Percentiles rank a stretch among this genome's conserved stretches.
These are phyloP conservation scores for Suhomyces canberraensis DNA, from an alignment of 805 yeast genomes.

Conservation along the genomic window DNA sequence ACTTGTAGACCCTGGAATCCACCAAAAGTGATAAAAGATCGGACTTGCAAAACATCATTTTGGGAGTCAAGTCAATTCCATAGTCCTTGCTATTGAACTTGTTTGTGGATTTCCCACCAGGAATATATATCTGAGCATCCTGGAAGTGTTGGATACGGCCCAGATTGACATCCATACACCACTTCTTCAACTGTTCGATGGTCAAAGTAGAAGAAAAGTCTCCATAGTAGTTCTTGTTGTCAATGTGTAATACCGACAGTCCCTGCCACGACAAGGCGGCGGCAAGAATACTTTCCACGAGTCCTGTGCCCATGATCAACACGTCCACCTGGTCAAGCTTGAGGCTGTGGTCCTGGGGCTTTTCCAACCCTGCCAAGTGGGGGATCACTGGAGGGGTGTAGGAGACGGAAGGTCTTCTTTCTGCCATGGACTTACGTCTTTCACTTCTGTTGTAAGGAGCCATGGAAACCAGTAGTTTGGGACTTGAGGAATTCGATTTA, in stretches of 20 bases:
- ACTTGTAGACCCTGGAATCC: slow-evolving; percentile 83
- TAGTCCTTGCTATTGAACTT: slow-evolving; percentile 65
- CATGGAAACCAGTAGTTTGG: background rate
- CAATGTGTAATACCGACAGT: slow-evolving; percentile 89
- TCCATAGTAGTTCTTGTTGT: slow-evolving; percentile 81
- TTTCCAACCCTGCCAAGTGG: slow-evolving; percentile 72
- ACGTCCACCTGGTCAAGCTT: slow-evolving; percentile 74
- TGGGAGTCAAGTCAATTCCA: slow-evolving; percentile 86
- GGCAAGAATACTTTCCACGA: slow-evolving; percentile 82
- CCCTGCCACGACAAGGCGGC: slow-evolving; percentile 98
- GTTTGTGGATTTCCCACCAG: slow-evolving; percentile 50
- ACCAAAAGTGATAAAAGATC: slow-evolving; percentile 76
- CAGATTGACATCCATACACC: slow-evolving; percentile 73
- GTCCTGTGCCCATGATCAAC: slow-evolving; percentile 87
- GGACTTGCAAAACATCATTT: slow-evolving; percentile 84
- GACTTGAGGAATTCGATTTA: too few species aligned
- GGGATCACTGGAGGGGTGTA: slow-evolving; percentile 55
- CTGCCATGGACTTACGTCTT: slow-evolving; percentile 65
- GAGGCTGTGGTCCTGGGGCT: slow-evolving; percentile 63
- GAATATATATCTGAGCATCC: slow-evolving; percentile 79
- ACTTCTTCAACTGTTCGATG: slow-evolving; percentile 76
- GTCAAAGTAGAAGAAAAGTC: slow-evolving; percentile 84
- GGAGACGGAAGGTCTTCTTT: slow-evolving; percentile 55
- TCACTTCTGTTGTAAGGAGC: slow-evolving; percentile 17
- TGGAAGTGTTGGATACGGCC: slow-evolving; percentile 44